Evolutionary conservation across 2,329 filamentous ascomycete species (phyloP).

Genomic region (Penicillium polonicum): DNA sequence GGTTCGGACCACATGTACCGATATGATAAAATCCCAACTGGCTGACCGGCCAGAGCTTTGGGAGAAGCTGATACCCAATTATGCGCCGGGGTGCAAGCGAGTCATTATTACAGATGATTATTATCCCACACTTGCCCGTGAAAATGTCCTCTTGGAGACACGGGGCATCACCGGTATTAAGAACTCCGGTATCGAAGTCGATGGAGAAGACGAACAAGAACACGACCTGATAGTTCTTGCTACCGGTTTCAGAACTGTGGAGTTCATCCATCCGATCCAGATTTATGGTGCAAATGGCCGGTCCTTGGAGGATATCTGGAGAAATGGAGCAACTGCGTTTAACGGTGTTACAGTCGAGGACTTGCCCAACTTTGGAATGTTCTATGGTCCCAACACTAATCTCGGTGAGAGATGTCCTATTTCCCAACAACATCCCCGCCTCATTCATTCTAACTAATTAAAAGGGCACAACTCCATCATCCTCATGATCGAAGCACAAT

Average conservation of each 20-base stretch:
- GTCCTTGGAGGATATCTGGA: conserved; percentile 53
- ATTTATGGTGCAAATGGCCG: conserved; percentile 49
- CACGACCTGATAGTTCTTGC: conserved; percentile 59
- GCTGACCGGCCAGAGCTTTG: conserved; percentile 52
- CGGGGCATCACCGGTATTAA: conserved; percentile 49
- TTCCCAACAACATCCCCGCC: neutral
- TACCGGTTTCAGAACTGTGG: conserved; percentile 59
- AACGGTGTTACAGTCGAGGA: conserved; percentile 53
- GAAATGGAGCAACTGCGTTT: conserved; percentile 51
- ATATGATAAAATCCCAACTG: conserved; percentile 49
- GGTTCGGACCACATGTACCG: conserved; percentile 39
- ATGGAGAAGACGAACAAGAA: conserved; percentile 41
- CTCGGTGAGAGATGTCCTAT: conserved; percentile 28
- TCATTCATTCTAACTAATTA: neutral
- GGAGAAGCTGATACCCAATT: conserved; percentile 53
- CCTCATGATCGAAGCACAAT: conserved; percentile 62
- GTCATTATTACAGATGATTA: conserved; percentile 22
- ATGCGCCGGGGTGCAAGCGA: conserved; percentile 22
- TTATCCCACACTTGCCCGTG: conserved; percentile 19
- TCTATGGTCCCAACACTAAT: conserved; percentile 60
- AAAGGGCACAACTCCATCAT: conserved; percentile 57
- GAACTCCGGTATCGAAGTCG: conserved; percentile 49
- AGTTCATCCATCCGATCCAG: conserved; percentile 60
- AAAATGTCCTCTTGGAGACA: conserved; percentile 47
- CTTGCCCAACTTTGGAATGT: conserved; percentile 57